Conservation (phyloP, 108 stramenopile species). For the Craspedostauros australis region DNA sequence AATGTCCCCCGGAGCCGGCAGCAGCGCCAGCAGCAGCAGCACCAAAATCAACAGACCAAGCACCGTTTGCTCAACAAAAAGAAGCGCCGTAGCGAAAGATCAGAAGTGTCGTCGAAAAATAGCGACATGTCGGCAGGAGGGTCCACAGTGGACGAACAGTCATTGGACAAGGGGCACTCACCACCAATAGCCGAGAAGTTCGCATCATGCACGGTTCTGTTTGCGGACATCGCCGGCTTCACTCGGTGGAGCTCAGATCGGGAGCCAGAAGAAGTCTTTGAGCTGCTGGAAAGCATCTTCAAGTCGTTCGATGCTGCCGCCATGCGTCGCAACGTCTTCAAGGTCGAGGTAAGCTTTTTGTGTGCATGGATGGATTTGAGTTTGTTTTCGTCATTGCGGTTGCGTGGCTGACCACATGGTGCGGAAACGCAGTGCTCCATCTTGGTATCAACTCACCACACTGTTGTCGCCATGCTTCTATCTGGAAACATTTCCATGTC, state of each 20-base stretch:
- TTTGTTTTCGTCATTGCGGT: no score
- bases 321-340: not conserved
- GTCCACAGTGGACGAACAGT: not conserved
- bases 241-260: conserved; percentile 5
- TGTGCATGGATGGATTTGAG: no score
- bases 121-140: not conserved
- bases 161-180: not conserved
- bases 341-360: not conserved
- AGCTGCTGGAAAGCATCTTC: conserved; percentile 1
- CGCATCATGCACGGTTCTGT: not conserved
- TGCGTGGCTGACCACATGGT: no score
- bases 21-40: no score
- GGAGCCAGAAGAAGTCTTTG: not conserved
- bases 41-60: no score
- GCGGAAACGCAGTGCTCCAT: not conserved
- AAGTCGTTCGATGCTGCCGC: not conserved
- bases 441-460: not conserved
- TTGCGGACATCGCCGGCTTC: conserved; percentile 11
- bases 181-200: conserved; percentile 1
- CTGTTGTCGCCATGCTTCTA: not conserved
- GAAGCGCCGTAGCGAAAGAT: not conserved
- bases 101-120: not conserved
- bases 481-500: no score
- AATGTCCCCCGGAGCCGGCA: no score
- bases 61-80: not conserved